Evolutionary conservation across 768 basidiomycete species (phyloP), one percentile per base, ranked within the genome.

Genomic region (Psilocybe cyanescens): DNA sequence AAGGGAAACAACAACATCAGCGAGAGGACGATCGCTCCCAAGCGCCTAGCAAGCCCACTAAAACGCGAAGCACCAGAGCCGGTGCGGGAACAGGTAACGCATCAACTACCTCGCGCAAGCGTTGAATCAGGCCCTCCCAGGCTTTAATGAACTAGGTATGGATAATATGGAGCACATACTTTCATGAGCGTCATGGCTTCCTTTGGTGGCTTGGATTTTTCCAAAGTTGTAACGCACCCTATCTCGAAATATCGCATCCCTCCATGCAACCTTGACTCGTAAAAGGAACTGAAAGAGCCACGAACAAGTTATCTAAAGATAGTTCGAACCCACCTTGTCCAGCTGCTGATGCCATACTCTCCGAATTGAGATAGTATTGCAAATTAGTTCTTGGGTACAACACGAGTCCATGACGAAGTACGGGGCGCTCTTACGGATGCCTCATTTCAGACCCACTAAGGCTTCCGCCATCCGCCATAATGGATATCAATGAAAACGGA

Each of bases 21-120:
- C 41, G 50, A 31, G 52, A 58, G 37, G 75, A 76, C 55, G 74
- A 75, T 67, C 74, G 70, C 28, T 61, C 67, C 64, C 70, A 69
- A 60, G 62, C 66, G 55, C 54, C 66, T 52, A 68, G 48, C 52
- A 70, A 63, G 57, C 45, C 60, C 58, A 67, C 64, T 58, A 69
- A 65, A 63, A 70, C 64, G 49, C 60, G 71, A 68, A 70, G 69
- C 59, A 62, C 63, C 4, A 62, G 60, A 53, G 37, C 61, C 16
- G 62, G 58, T 33, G 57, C 58, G 37, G 39, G 56, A 47, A 16
- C 50, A 53, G 53, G 31, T 11, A 51, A n/a, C 45, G 47, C 59
- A 55, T 50, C 59, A 39, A 39, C 53, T 50, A 47, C 55, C 37
- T 9, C 55, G n/a, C 60, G 60, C 31, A 62, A 33, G 46, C 59